Conservation (phyloP, 805 yeast genomes). For the Wickerhamomyces ciferrii region DNA sequence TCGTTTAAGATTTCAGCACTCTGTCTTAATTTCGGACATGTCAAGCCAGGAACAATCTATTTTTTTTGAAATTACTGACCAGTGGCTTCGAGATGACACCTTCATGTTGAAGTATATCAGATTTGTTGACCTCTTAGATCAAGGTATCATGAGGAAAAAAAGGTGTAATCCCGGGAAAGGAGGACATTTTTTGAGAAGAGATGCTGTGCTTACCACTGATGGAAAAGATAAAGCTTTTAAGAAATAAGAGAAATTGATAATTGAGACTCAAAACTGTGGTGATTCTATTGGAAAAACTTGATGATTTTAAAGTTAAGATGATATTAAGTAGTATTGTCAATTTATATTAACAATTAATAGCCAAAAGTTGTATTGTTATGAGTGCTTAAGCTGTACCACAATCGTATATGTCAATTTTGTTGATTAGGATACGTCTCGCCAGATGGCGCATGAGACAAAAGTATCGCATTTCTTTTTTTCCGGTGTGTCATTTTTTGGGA, state of each 20-base stretch:
- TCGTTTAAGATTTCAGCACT: not conserved
- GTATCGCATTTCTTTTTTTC: not conserved
- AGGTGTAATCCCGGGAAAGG: not conserved
- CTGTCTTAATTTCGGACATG: not conserved
- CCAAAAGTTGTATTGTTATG: no score
- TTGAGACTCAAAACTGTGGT: no score
- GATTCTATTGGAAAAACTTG: no score
- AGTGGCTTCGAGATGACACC: not conserved
- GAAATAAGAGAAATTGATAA: not conserved
- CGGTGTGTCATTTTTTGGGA: not conserved
- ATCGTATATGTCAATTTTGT: not conserved
- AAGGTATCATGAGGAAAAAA: not conserved
- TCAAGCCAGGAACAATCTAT: not conserved
- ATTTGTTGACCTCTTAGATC: not conserved
- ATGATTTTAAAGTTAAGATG: no score
- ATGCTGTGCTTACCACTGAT: slow-evolving; percentile 17
- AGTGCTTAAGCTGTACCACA: no score
- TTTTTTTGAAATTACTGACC: no score
- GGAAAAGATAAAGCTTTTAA: slow-evolving; percentile 11
- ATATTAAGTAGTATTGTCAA: no score
- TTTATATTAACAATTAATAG: no score
- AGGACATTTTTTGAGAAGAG: slow-evolving; percentile 1
- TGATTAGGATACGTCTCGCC: not conserved
- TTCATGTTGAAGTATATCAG: not conserved
- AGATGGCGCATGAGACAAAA: not conserved